Conservation (phyloP, 768 basidiomycete species). For the Russula foetens region DNA sequence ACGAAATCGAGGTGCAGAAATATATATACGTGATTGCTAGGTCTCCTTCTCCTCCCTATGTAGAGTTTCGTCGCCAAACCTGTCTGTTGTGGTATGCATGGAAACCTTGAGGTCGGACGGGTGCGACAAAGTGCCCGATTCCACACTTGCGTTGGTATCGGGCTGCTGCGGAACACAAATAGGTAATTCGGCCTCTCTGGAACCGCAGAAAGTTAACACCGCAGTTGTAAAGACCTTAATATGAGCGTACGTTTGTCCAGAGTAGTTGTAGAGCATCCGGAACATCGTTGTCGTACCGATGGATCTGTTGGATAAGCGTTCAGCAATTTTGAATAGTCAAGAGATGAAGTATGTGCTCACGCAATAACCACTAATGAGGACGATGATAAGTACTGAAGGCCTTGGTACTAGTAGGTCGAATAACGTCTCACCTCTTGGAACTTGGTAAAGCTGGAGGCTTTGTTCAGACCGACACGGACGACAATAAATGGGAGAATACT, state of each 20-base stretch:
- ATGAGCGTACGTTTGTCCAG: not conserved
- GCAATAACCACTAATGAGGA: conserved; percentile 5
- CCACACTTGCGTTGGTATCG: not conserved
- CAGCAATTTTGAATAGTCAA: not conserved
- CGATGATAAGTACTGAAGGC: not conserved
- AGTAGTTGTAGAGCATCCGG: not conserved
- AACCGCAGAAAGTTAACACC: not conserved
- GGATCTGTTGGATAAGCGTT: not conserved
- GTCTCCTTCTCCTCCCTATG: not conserved
- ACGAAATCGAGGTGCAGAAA: too few relatives aligned
- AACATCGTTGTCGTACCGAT: conserved; percentile 2
- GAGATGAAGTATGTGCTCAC: not conserved
- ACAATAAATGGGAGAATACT: not conserved
- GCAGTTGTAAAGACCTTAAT: too few relatives aligned
- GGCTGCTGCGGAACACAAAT: not conserved
- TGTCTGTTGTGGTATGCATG: not conserved
- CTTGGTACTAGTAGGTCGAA: not conserved
- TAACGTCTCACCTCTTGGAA: conserved; percentile 7
- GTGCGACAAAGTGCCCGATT: too few relatives aligned
- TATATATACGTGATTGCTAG: too few relatives aligned
- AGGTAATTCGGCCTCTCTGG: not conserved
- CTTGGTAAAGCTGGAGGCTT: not conserved
- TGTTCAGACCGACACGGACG: not conserved
- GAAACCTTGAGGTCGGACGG: not conserved
- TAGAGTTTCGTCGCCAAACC: not conserved